Evolutionary conservation across 495 filamentous ascomycete genomes (phyloP).

Genomic region (Durotheca rogersii): DNA sequence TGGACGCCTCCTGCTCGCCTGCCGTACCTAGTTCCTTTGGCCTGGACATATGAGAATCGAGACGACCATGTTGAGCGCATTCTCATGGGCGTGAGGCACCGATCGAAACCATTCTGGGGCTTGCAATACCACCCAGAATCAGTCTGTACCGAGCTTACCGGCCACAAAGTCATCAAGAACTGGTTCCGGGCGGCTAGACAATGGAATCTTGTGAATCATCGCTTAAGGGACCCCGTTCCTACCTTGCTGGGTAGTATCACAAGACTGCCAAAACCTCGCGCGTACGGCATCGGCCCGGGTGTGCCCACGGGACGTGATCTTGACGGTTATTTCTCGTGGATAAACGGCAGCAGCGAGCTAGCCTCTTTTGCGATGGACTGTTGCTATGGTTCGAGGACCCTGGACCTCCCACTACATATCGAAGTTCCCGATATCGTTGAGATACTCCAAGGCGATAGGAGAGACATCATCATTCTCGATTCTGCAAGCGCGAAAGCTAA

Average conservation of each 20-base stretch:
- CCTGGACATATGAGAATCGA: conserved; percentile 61
- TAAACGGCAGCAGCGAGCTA: conserved; percentile 8
- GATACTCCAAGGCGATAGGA: conserved; percentile 39
- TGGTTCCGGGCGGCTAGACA: conserved; percentile 67
- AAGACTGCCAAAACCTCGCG: conserved; percentile 10
- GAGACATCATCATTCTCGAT: conserved; percentile 56
- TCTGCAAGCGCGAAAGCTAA: conserved; percentile 50
- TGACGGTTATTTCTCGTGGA: conserved; percentile 7
- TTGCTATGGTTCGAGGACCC: conserved; percentile 29
- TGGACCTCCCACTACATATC: conserved; percentile 39
- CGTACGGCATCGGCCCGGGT: not conserved
- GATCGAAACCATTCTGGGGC: conserved; percentile 76
- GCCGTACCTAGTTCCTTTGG: conserved; percentile 58
- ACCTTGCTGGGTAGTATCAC: conserved; percentile 24
- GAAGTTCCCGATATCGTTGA: conserved; percentile 52
- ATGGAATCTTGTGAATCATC: conserved; percentile 50
- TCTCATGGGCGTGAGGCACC: conserved; percentile 76
- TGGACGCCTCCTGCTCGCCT: conserved; percentile 31
- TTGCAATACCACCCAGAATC: conserved; percentile 96
- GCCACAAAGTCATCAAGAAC: conserved; percentile 64
- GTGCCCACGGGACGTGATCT: conserved; percentile 4
- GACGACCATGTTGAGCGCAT: conserved; percentile 54
- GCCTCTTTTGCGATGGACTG: conserved; percentile 30
- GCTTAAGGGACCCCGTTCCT: not conserved
- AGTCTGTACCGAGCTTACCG: conserved; percentile 75